Evolutionary conservation across 2,329 filamentous ascomycete genomes (phyloP).

Genomic region (Tolypocladium tropicale): DNA sequence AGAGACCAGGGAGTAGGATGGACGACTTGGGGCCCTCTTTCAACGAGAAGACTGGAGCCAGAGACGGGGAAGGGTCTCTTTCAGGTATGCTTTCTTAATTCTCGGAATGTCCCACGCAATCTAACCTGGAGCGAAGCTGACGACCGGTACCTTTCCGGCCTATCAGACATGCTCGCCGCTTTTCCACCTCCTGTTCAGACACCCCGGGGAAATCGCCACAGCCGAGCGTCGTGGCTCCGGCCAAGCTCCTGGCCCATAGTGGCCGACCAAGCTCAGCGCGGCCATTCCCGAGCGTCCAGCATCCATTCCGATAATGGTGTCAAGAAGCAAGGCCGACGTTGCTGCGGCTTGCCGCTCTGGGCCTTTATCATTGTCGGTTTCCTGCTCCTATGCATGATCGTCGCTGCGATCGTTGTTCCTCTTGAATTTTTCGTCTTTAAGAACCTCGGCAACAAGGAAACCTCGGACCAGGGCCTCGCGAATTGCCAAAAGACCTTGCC

Average conservation of each 20-base stretch:
- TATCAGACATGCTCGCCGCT: conserved; percentile 56
- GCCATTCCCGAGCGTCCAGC: conserved; percentile 5
- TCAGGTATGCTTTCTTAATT: background rate
- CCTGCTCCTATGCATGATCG: conserved; percentile 59
- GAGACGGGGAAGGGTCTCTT: conserved; percentile 18
- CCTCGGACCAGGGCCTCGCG: conserved; percentile 26
- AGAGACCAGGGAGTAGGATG: conserved; percentile 48
- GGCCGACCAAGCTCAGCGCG: conserved; percentile 10
- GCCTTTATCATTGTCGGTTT: conserved; percentile 58
- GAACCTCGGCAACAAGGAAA: conserved; percentile 27
- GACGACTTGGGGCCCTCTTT: conserved; percentile 43
- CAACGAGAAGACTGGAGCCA: conserved; percentile 28
- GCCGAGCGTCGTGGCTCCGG: conserved; percentile 35
- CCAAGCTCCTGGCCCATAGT: conserved; percentile 39
- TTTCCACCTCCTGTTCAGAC: conserved; percentile 52
- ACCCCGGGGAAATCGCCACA: conserved; percentile 28
- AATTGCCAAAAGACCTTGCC: conserved; percentile 51
- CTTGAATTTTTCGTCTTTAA: conserved; percentile 53
- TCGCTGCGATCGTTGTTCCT: conserved; percentile 75
- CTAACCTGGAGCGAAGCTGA: conserved; percentile 16
- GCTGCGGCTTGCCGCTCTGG: conserved; percentile 79
- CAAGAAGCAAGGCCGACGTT: conserved; percentile 43
- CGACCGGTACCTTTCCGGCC: conserved; percentile 38
- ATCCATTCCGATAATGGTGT: conserved; percentile 10
- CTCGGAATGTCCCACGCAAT: background rate